A percentile compares a stretch with the other conserved stretches of the same genome.
phyloP scores from a whole-genome alignment of 1,284 basidiomycete genomes.

The Macrocystidia cucumis region DNA sequence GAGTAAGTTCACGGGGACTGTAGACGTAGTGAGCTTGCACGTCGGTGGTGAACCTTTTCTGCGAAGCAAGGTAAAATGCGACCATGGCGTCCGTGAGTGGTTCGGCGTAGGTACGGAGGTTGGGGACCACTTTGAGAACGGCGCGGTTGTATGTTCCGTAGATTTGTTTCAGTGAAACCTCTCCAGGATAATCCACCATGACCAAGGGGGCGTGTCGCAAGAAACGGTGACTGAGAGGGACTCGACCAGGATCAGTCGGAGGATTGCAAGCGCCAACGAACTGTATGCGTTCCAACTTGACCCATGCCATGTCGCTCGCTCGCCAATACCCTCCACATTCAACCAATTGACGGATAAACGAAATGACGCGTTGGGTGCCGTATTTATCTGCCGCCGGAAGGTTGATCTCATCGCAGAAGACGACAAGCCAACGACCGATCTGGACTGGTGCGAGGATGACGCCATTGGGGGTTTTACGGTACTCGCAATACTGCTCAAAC shows the following conservation, averaged over 20 bases:
- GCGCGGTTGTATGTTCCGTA: slow-evolving; percentile 99
- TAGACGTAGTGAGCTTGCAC: slow-evolving; percentile 98
- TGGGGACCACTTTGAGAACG: slow-evolving; percentile 92
- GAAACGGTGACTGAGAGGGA: slow-evolving; percentile 96
- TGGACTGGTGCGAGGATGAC: slow-evolving; percentile 91
- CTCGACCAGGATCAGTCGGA: slow-evolving; percentile 98
- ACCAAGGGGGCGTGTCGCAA: slow-evolving; percentile 96
- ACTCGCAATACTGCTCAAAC: slow-evolving; percentile 99
- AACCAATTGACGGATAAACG: slow-evolving; percentile 95
- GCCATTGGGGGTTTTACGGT: slow-evolving; percentile 96
- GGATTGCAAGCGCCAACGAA: slow-evolving; percentile 99
- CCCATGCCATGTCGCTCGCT: slow-evolving; percentile 93
- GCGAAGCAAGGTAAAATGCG: slow-evolving; percentile 89
- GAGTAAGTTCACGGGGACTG: slow-evolving; percentile 96
- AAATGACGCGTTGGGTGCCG: slow-evolving; percentile 97
- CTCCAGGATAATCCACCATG: slow-evolving; percentile 99
- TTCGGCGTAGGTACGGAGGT: slow-evolving; percentile 88
- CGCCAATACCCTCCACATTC: slow-evolving; percentile 96
- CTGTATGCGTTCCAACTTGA: slow-evolving; percentile 95
- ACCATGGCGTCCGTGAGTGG: slow-evolving; percentile 99
- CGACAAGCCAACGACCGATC: slow-evolving; percentile 96
- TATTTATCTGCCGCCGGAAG: slow-evolving; percentile 97
- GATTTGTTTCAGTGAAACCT: slow-evolving; percentile 95
- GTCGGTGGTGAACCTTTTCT: slow-evolving; percentile 93
- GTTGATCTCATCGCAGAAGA: slow-evolving; percentile 99